Evolutionary conservation across 176 grass and related monocot genomes (phyloP), one percentile per base, ranked within the genome.

Genomic region (Areca catechu): DNA sequence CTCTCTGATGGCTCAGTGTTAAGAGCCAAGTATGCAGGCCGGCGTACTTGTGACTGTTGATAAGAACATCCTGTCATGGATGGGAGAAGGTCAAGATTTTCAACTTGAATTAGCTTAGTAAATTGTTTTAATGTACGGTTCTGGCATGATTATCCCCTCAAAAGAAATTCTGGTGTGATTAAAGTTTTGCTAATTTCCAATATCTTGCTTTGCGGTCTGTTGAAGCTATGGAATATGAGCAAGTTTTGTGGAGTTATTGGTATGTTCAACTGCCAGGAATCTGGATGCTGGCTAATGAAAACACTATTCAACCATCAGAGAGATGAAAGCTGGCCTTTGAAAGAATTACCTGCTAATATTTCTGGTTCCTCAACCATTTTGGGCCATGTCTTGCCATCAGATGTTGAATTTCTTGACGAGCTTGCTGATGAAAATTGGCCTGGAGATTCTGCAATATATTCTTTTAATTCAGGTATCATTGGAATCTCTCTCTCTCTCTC

Each of bases 161-260:
- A 25, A 25, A 25, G 3, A 25, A 25, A 25, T 25, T 25, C 24
- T 25, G 24, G 24, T 4, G 24, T 25, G 24, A 25, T 25, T 25
- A 25, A 25, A 25, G 24, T 25, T 25, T 25, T 25, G 24, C 3
- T 4, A 24, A 25, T 4, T 25, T 25, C 24, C 24, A 25, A 25
- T 25, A 25, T 25, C 4, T 25, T 25, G 24, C 24, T 25, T n/a
- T 72, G 22, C 71, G 82, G 75, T 53, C 62, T 88, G 16, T 50
- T 88, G 58, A 82, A 82, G 73, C 76, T 88, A 72, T 88, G 79
- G 79, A 88, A 88, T 43, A 14, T 61, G 67, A 88, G 79, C 62
- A 76, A 82, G 5, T 76, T 71, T 12, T 79, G 57, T 60, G 75
- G 75, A 75, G 71, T 72, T 15, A 53, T 82, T 5, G 79, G 84